Evolutionary conservation across 495 filamentous ascomycete species (phyloP), one percentile per base, ranked within the genome.

Genomic region (Penicillium antarcticum): DNA sequence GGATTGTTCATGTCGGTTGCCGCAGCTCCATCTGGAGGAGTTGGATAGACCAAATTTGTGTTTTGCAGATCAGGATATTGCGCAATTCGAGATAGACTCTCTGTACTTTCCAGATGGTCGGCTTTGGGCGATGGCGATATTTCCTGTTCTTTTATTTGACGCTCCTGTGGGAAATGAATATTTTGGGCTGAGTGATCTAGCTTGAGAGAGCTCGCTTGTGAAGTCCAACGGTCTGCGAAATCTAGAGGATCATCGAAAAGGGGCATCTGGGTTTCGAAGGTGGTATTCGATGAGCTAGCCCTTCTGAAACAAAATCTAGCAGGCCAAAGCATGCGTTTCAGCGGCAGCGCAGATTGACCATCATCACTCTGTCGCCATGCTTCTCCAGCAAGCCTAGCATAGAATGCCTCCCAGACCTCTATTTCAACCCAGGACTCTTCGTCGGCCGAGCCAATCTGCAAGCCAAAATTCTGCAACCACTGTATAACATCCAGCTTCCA

Each of bases 31-130:
- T 95, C 91, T 37, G 91, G 91, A 21, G 91, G 91, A 4, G 91
- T 96, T 7, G 88, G 91, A 65, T 96, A 96, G 43, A 96, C 83
- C 11, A 86, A 77, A 45, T 81, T 84, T 19, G 79, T 73, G 42
- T 72, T 69, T 38, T 79, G 73, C 5, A 80, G 58, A 31, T 79
- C 72, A 13, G 77, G 63, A 61, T 75, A 67, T 68, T 83, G 68
- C 55, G 82, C 52, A 68, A 72, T 56, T 70, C 79, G 50, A 65
- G 81, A 52, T 67, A 72, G 42, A 60, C 74, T 77, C 46, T 75
- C 71, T n/a, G 72, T 56, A 5, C 60, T 61, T 31, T 73, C 72
- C 11, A 58, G 39, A 40, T 55, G 24, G 21, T 66, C 69, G 32
- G 29, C 11, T 35, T 42, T 62, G 4, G 60, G 48, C 0, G 70